A percentile compares a stretch with the other conserved stretches of the same genome.
These are phyloP conservation scores for Panicum hallii DNA, from an alignment of 202 grass and related monocot species.

Conservation along the genomic window DNA sequence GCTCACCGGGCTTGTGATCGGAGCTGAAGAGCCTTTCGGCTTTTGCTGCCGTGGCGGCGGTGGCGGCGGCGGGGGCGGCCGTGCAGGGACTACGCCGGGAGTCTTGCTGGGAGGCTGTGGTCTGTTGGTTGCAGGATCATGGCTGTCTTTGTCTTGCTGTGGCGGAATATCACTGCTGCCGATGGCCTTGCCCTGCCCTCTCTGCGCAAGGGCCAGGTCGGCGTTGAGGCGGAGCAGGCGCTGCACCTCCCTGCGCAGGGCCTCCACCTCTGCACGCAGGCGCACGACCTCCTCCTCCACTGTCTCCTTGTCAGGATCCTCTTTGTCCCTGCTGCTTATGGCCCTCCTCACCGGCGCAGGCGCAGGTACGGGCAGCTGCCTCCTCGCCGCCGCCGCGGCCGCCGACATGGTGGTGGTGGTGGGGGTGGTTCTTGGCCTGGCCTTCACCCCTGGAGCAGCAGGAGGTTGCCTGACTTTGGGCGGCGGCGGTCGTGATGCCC, in stretches of 20 bases:
- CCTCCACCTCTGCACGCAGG: constrained; percentile 61
- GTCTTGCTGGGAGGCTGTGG: constrained; percentile 25
- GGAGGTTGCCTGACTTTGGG: constrained; percentile 18
- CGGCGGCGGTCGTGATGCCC: constrained; percentile 6
- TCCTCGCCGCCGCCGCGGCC: background rate
- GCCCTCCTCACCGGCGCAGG: constrained; percentile 20
- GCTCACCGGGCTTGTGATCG: constrained; percentile 44
- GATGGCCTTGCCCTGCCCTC: constrained; percentile 45
- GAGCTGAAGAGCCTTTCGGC: constrained; percentile 18
- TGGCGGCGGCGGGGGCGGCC: constrained; percentile 38
- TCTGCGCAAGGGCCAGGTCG: constrained; percentile 44
- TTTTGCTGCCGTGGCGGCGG: constrained; percentile 33
- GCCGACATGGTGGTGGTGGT: background rate
- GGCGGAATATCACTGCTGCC: background rate
- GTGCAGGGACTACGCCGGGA: constrained; percentile 14
- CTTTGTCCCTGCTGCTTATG: constrained; percentile 21
- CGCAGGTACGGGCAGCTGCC: background rate
- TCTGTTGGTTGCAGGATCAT: constrained; percentile 4
- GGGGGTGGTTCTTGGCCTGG: background rate
- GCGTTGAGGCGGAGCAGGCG: constrained; percentile 65
- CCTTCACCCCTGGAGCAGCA: constrained; percentile 7
- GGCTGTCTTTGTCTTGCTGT: background rate
- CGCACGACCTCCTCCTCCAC: constrained; percentile 39
- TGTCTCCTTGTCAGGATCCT: constrained; percentile 11
- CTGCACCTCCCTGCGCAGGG: constrained; percentile 61